These are phyloP conservation scores for Calocybe gangraenosa DNA, from an alignment of 768 basidiomycete species.

Conservation along the genomic window DNA sequence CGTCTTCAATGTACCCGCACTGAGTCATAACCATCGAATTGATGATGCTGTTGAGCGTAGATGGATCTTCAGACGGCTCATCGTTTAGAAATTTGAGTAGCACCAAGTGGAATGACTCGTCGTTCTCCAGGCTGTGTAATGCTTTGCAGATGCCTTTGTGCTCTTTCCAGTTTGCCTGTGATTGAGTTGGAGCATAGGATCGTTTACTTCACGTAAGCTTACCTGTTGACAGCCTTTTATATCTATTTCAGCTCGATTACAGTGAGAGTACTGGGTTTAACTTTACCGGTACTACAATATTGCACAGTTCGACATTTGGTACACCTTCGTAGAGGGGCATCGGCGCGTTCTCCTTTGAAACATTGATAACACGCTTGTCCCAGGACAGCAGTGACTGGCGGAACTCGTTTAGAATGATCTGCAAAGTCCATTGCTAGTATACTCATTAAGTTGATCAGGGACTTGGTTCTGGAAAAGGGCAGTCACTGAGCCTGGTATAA, in stretches of 20 bases:
- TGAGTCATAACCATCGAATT: background rate
- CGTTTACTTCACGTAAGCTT: background rate
- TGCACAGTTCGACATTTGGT: constrained; percentile 25
- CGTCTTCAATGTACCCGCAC: background rate
- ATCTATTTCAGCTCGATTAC: no score
- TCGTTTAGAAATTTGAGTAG: constrained; percentile 10
- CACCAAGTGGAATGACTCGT: constrained; percentile 6
- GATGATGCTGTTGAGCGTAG: constrained; percentile 4
- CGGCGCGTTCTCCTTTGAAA: constrained; percentile 19
- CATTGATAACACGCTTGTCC: constrained; percentile 29
- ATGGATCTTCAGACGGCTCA: constrained; percentile 13
- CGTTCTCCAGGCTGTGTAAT: constrained; percentile 20
- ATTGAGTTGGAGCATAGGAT: background rate
- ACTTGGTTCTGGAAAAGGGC: no score
- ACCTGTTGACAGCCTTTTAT: constrained; percentile 29
- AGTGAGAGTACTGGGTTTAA: background rate
- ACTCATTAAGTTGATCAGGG: no score
- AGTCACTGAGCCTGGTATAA: no score
- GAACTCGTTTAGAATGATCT: constrained; percentile 15
- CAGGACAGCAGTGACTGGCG: constrained; percentile 20
- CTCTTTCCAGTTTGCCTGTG: constrained; percentile 22
- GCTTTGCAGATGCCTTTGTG: constrained; percentile 32
- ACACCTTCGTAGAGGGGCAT: constrained; percentile 23
- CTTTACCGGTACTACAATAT: constrained; percentile 27
- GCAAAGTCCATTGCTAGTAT: no score